These are phyloP conservation scores for Tinospora cordifolia DNA, from an alignment of 164 flowering plant species.

Conservation along the genomic window DNA sequence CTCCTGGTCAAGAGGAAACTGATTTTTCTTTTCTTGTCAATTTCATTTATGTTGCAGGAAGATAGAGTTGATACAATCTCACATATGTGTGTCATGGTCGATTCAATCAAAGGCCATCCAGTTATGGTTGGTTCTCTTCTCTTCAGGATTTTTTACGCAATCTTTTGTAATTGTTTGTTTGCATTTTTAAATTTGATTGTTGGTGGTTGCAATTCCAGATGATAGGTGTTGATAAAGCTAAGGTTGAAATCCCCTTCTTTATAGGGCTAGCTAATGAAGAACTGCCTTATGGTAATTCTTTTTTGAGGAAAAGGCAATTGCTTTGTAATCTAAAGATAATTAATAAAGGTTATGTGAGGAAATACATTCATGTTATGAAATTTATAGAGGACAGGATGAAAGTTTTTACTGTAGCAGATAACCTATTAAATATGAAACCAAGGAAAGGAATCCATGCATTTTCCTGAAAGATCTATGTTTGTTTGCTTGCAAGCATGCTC, in stretches of 20 bases:
- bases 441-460: background rate
- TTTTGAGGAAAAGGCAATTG: background rate
- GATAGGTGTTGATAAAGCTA: background rate
- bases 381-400: background rate
- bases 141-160: background rate
- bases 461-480: background rate
- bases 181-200: background rate
- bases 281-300: background rate
- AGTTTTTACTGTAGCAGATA: background rate
- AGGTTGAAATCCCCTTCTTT: background rate
- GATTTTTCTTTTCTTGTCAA: background rate
- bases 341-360: background rate
- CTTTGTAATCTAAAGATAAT: background rate
- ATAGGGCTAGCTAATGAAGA: background rate
- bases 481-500: no score
- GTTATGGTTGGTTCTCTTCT: constrained; percentile 31
- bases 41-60: constrained; percentile 31
- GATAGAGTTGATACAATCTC: constrained; percentile 47
- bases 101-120: constrained; percentile 38
- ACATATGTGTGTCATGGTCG: constrained; percentile 34
- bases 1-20: background rate
- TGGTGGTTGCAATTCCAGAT: background rate
- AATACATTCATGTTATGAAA: background rate
- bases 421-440: background rate
- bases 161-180: constrained; percentile 6